Conservation (phyloP, 345 rosid species). For the Citrus reticulata region DNA sequence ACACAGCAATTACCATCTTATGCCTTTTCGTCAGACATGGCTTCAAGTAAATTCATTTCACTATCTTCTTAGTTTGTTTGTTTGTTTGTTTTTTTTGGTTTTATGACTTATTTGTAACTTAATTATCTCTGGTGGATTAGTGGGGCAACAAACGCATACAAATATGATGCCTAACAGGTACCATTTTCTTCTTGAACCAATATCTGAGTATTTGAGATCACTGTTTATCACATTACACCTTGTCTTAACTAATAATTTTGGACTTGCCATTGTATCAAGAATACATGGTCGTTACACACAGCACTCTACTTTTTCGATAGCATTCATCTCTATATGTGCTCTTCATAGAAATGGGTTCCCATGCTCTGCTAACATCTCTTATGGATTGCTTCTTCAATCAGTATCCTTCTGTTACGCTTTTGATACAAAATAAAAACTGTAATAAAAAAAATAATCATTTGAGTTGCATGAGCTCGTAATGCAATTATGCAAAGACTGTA, state of each 20-base stretch:
- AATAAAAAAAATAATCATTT: background rate
- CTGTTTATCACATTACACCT: background rate
- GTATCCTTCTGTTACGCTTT: background rate
- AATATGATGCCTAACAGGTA: slow-evolving; percentile 43
- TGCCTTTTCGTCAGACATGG: slow-evolving; percentile 25
- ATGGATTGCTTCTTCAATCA: background rate
- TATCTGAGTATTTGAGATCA: background rate
- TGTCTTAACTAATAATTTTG: background rate
- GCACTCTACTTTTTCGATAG: background rate
- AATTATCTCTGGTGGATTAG: slow-evolving; percentile 36
- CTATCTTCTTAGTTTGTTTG: background rate
- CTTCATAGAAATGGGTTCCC: background rate
- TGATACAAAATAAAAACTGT: background rate
- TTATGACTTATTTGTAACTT: slow-evolving; percentile 10
- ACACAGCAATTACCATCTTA: slow-evolving; percentile 36
- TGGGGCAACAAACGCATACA: slow-evolving; percentile 37
- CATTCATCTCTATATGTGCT: background rate
- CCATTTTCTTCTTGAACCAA: slow-evolving; percentile 4
- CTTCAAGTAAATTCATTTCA: slow-evolving; percentile 34
- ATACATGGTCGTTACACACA: background rate
- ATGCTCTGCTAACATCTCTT: background rate
- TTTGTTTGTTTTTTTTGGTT: background rate
- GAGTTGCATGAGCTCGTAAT: background rate
- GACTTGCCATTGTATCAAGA: background rate
- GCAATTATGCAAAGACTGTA: background rate